A percentile compares a stretch with the other conserved stretches of the same genome.
Conservation (phyloP, 805 yeast species). For the Schizosaccharomyces pombe region ASM294v3 CU329670.1:3036501-3037000, state of each 20-base stretch:
- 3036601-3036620: constrained; percentile 47
- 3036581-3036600: constrained; percentile 64
- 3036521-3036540: constrained; percentile 52
- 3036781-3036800: neutral
- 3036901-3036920: no score
- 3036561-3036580: constrained; percentile 52
- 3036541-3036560: constrained; percentile 44
- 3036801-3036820: neutral
- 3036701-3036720: neutral
- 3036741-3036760: no score
- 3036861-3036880: no score
- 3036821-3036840: neutral
- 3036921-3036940: no score
- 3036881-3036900: no score
- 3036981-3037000: no score
- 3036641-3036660: constrained; percentile 41
- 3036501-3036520: constrained; percentile 33
- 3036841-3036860: no score
- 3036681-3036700: neutral
- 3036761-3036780: neutral
- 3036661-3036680: constrained; percentile 35
- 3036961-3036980: no score
- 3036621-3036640: constrained; percentile 35
- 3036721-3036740: neutral
- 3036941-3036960: no score